phyloP scores from a whole-genome alignment of 1,284 basidiomycete genomes.

The Malassezia sympodialis region DNA sequence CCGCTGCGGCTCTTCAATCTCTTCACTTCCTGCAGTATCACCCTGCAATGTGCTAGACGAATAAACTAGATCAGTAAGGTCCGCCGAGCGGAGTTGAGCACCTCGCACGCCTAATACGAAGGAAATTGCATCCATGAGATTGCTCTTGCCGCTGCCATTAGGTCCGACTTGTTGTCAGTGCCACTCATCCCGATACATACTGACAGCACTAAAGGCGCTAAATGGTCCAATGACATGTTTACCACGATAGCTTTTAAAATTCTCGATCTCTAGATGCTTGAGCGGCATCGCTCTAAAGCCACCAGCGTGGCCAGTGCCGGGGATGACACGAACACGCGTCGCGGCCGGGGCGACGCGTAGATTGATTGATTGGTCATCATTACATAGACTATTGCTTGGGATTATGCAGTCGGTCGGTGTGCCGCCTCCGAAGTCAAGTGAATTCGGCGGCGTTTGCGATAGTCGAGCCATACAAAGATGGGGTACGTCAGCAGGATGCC shows the following conservation, averaged over 20 bases:
- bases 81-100: slow-evolving; percentile 79
- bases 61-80: slow-evolving; percentile 89
- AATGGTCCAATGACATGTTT: slow-evolving; percentile 83
- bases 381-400: not conserved
- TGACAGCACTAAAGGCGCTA: slow-evolving; percentile 83
- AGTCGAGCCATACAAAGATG: slow-evolving; percentile 32
- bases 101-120: slow-evolving; percentile 95
- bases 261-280: slow-evolving; percentile 42
- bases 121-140: slow-evolving; percentile 99
- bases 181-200: slow-evolving; percentile 45
- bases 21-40: slow-evolving; percentile 45
- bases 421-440: not conserved
- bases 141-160: slow-evolving; percentile 97
- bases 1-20: slow-evolving; percentile 65
- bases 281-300: slow-evolving; percentile 32
- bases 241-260: slow-evolving; percentile 59
- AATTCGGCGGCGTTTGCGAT: not conserved
- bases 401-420: not conserved
- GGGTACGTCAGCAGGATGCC: slow-evolving; percentile 33
- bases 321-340: slow-evolving; percentile 1
- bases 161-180: slow-evolving; percentile 56
- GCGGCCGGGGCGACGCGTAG: not conserved
- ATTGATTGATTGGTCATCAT: not conserved
- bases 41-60: slow-evolving; percentile 43
- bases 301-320: not conserved